A percentile compares a stretch with the other conserved stretches of the same genome.
Conservation (phyloP, 2,329 filamentous ascomycete genomes). For the Penicillium sp. region DNA sequence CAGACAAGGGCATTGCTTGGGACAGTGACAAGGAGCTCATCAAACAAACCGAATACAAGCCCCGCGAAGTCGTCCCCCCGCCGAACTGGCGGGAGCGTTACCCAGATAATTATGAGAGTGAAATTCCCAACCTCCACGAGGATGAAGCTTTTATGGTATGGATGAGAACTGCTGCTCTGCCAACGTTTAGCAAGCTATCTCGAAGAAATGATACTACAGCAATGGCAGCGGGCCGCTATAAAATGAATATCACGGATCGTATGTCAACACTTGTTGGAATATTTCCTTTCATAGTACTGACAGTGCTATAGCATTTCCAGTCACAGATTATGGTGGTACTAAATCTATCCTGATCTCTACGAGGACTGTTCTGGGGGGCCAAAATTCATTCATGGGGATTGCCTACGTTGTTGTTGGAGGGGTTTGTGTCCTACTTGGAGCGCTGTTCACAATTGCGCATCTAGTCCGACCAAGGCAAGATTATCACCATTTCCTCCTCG, state of each 20-base stretch:
- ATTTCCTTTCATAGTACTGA: conserved; percentile 21
- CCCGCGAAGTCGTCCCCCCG: conserved; percentile 73
- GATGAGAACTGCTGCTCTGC: conserved; percentile 96
- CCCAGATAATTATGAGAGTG: conserved; percentile 69
- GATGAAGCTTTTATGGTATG: conserved; percentile 94
- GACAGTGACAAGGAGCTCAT: conserved; percentile 80
- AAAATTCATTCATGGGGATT: conserved; percentile 94
- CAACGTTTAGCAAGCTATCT: conserved; percentile 92
- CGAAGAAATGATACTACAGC: conserved; percentile 74
- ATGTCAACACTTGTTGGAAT: conserved; percentile 47
- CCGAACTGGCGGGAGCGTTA: conserved; percentile 82
- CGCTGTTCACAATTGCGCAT: conserved; percentile 86
- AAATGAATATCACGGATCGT: conserved; percentile 79
- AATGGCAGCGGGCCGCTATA: conserved; percentile 75
- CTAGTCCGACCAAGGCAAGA: conserved; percentile 84
- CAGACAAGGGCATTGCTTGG: conserved; percentile 82
- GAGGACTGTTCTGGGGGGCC: conserved; percentile 88
- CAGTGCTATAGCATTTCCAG: conserved; percentile 71
- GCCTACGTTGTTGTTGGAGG: conserved; percentile 94
- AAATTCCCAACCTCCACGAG: conserved; percentile 72
- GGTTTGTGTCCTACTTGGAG: conserved; percentile 86
- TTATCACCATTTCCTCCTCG: no score
- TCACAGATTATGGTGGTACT: conserved; percentile 77
- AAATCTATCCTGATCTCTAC: conserved; percentile 92
- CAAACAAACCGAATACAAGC: conserved; percentile 68